Evolutionary conservation across 2,329 filamentous ascomycete genomes (phyloP).

Genomic region (Metarhizium humberi): DNA sequence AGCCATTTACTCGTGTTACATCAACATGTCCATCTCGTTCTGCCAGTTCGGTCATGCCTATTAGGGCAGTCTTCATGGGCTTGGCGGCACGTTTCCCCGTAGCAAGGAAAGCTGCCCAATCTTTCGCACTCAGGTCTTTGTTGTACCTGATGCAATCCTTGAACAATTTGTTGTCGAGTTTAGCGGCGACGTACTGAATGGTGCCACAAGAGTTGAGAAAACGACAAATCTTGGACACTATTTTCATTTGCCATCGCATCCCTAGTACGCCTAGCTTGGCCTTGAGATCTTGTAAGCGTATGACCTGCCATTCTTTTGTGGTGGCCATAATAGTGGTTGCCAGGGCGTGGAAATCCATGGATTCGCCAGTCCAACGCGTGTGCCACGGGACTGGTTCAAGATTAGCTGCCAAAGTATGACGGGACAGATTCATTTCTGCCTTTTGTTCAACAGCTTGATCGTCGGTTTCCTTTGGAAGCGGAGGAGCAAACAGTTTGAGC

Average conservation of each 20-base stretch:
- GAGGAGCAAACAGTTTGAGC: conserved; percentile 45
- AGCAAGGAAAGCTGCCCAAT: conserved; percentile 46
- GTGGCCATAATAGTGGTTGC: conserved; percentile 49
- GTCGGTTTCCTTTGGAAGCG: conserved; percentile 25
- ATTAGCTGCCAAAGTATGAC: conserved; percentile 29
- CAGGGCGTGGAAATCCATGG: conserved; percentile 49
- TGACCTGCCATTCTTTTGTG: conserved; percentile 47
- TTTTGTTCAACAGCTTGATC: conserved; percentile 15
- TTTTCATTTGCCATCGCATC: conserved; percentile 51
- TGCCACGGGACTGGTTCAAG: conserved; percentile 48
- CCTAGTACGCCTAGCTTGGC: conserved; percentile 46
- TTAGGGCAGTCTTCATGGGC: conserved; percentile 14
- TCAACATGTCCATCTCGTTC: conserved; percentile 12
- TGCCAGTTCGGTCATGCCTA: conserved; percentile 11
- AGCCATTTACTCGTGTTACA: conserved; percentile 6
- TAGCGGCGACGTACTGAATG: conserved; percentile 47
- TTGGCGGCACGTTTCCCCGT: conserved; percentile 32
- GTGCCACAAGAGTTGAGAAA: conserved; percentile 47
- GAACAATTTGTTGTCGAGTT: conserved; percentile 43
- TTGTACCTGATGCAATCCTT: conserved; percentile 53
- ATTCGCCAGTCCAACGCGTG: conserved; percentile 44
- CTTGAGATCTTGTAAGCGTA: conserved; percentile 49
- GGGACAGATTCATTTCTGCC: conserved; percentile 28
- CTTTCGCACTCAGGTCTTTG: conserved; percentile 44
- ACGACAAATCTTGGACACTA: conserved; percentile 47